phyloP scores from a whole-genome alignment of 306 rosid species.

The Cucumis cinereus region DNA sequence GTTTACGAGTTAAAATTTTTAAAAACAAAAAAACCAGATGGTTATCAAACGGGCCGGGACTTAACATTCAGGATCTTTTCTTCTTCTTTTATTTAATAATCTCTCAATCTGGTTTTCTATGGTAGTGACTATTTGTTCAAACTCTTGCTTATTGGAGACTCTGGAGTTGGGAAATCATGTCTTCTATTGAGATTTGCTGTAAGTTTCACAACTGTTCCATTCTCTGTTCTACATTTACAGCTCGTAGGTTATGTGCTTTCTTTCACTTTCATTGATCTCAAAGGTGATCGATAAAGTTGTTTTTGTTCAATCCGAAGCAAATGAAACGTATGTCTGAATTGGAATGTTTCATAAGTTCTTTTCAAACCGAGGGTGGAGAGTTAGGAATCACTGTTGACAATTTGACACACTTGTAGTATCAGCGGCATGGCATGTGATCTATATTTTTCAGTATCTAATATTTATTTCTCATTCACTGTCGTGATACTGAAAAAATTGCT shows the following conservation, averaged over 20 bases:
- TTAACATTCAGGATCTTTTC: not conserved
- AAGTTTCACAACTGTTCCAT: constrained; percentile 5
- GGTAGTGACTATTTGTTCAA: constrained; percentile 49
- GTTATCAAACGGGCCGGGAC: no score
- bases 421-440: not conserved
- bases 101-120: not conserved
- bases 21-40: no score
- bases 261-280: not conserved
- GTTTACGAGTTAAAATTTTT: no score
- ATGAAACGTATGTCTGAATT: not conserved
- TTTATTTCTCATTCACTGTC: not conserved
- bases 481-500: not conserved
- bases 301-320: not conserved
- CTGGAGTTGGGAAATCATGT: constrained; percentile 44
- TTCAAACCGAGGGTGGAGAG: not conserved
- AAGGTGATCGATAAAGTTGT: not conserved
- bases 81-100: not conserved
- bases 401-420: not conserved
- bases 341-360: not conserved
- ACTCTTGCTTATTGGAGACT: constrained; percentile 44
- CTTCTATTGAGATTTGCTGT: constrained; percentile 48
- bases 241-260: not conserved
- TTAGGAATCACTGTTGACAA: not conserved
- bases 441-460: not conserved
- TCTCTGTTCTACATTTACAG: not conserved